Evolutionary conservation across 2,329 filamentous ascomycete genomes (phyloP).

Genomic region (Zymoseptoria crescenta): DNA sequence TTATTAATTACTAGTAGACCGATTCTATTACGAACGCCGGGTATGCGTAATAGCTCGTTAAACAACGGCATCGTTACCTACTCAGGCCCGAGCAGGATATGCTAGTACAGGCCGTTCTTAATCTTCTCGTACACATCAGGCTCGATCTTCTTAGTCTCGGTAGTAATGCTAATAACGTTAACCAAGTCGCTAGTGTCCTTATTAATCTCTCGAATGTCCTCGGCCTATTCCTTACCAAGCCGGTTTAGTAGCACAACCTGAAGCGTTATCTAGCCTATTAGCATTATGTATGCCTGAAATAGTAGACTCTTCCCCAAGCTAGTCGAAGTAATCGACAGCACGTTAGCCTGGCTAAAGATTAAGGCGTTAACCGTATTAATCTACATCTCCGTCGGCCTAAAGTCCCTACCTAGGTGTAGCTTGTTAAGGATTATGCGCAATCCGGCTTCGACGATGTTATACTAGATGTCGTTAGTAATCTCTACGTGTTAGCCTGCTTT

Average conservation of each 20-base stretch:
- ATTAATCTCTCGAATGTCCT: neutral
- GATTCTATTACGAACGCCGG: neutral
- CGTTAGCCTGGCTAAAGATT: neutral
- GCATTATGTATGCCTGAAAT: neutral
- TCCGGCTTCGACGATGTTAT: no score
- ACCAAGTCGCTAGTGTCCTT: neutral
- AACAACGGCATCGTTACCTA: neutral
- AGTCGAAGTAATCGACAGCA: neutral
- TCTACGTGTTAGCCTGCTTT: no score
- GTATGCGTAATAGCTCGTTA: neutral
- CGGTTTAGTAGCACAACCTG: neutral
- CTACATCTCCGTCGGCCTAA: neutral
- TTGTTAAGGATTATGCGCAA: no score
- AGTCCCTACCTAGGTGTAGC: neutral
- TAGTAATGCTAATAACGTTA: neutral
- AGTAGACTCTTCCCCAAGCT: neutral
- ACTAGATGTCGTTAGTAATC: no score
- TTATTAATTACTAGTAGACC: neutral
- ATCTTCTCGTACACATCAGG: neutral
- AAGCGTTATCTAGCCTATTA: neutral
- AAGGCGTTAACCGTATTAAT: neutral
- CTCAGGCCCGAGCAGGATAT: neutral
- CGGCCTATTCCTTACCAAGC: neutral
- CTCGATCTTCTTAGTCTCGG: neutral
- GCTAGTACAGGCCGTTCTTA: neutral